A percentile compares a stretch with the other conserved stretches of the same genome.
Evolutionary conservation across 1,139 yeast genomes (phyloP).

Genomic region (Scheffersomyces titani): DNA sequence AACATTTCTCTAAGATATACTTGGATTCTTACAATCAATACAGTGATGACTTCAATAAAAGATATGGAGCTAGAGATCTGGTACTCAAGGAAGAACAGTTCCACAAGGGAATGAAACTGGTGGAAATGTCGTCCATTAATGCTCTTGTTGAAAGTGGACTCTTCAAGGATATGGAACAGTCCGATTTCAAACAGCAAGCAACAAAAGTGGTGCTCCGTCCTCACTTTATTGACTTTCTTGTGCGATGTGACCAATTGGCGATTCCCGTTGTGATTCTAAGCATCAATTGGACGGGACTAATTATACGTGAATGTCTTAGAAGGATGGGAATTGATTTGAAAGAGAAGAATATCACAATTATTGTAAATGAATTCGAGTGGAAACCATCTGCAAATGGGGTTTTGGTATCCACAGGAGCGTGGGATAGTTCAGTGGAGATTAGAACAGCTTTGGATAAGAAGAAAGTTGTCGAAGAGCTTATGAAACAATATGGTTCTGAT

Average conservation of each 20-base stretch:
- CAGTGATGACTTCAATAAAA: slow-evolving; percentile 13
- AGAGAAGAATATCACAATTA: slow-evolving; percentile 19
- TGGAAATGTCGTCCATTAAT: slow-evolving; percentile 54
- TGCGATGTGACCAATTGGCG: slow-evolving; percentile 16
- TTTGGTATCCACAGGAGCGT: slow-evolving; percentile 40
- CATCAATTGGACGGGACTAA: slow-evolving; percentile 62
- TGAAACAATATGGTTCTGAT: slow-evolving; percentile 9
- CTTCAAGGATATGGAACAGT: slow-evolving; percentile 44
- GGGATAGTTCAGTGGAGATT: slow-evolving; percentile 24
- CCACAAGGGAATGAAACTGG: slow-evolving; percentile 44
- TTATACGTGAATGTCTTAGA: slow-evolving; percentile 46
- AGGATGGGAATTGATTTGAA: slow-evolving; percentile 25
- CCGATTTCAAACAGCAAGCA: slow-evolving; percentile 36
- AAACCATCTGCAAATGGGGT: slow-evolving; percentile 19
- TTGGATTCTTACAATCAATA: slow-evolving; percentile 33
- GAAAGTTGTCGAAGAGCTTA: slow-evolving; percentile 22
- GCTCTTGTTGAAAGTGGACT: slow-evolving; percentile 42
- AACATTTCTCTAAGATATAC: slow-evolving; percentile 49
- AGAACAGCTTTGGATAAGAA: slow-evolving; percentile 63
- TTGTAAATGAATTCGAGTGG: slow-evolving; percentile 55
- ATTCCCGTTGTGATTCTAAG: slow-evolving; percentile 54
- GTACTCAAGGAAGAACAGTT: slow-evolving; percentile 39
- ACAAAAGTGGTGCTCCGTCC: slow-evolving; percentile 37
- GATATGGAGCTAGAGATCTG: slow-evolving; percentile 19
- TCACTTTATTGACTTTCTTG: slow-evolving; percentile 44